Evolutionary conservation across 768 basidiomycete species (phyloP).

Genomic region (Naganishia vishniacii): DNA sequence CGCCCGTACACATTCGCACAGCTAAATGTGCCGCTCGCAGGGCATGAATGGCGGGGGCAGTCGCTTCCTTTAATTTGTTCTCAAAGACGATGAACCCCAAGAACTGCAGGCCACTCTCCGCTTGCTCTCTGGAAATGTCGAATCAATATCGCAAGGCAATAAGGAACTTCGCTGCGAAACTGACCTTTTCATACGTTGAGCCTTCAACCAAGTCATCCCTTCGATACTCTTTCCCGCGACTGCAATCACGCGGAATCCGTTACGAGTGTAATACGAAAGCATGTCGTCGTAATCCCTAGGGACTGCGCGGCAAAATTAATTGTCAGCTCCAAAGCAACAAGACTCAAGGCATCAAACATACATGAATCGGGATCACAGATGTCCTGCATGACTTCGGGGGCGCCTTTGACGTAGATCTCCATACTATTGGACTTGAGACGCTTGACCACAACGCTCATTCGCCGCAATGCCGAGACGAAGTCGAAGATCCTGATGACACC

Average conservation of each 20-base stretch:
- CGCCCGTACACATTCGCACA: conserved; percentile 96
- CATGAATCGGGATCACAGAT: conserved; percentile 90
- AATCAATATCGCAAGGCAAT: neutral
- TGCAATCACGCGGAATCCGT: conserved; percentile 95
- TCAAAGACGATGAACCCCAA: conserved; percentile 95
- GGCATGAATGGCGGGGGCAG: conserved; percentile 79
- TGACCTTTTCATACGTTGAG: conserved; percentile 89
- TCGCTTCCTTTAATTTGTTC: conserved; percentile 91
- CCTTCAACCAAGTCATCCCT: conserved; percentile 90
- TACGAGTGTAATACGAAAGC: conserved; percentile 90
- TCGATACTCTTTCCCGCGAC: conserved; percentile 95
- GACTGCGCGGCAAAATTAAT: conserved; percentile 54
- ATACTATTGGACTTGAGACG: conserved; percentile 86
- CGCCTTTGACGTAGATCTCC: conserved; percentile 99
- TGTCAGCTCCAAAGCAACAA: neutral
- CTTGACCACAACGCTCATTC: conserved; percentile 98
- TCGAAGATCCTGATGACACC: conserved; percentile 95
- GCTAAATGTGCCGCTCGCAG: conserved; percentile 84
- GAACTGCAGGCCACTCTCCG: conserved; percentile 82
- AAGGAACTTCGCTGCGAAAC: conserved; percentile 26
- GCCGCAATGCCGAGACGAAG: conserved; percentile 82
- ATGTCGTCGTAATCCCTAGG: conserved; percentile 94
- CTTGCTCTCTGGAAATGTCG: conserved; percentile 66
- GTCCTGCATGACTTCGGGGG: conserved; percentile 93
- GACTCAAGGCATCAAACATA: conserved; percentile 51